Base-by-base conservation (phyloP, 805 yeast species). In the Yamadazyma tumulicola region DNA sequence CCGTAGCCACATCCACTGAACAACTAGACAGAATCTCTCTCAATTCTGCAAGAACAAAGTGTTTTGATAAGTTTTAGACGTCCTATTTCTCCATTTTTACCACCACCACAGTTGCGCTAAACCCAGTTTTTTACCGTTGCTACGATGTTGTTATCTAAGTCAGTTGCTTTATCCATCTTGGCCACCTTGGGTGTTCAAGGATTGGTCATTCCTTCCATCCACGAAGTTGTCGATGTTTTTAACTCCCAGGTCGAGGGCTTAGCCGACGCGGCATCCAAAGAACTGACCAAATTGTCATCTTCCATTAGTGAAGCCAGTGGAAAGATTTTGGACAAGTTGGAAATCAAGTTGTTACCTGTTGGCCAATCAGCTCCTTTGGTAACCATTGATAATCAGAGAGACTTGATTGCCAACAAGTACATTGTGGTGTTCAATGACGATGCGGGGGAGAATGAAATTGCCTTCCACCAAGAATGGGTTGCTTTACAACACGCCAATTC, bases 391-490 rank as follows among this genome's bases (percentile, higher is more conserved):
- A 32, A 36, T 31, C 74, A 73, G 32, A 57, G 67, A 34, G 71
- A 75, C 38, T 45, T 72, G 29, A 75, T 83, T 48, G 81, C 88
- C 23, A 73, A 83, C 66, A 80, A 81, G 51, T 93, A 87, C 69
- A 89, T 93, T 45, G 67, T 93, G 48, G 88, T 89, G 32, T 79
- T 91, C 67, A 88, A 87, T 68, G 75, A 77, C 35, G 75, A 67
- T 34, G 68, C 79, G 21, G 51, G 73, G 15, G 59, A 71, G 17
- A 75, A 75, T 23, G 75, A 74, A 40, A 65, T 75, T 20, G 64
- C 67, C 26, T 73, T 77, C 69, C 96, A 89, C 67, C 72, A 73
- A 53, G 74, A 75, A 52, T 73, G 83, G 79, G 75, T 85, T 42
- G 61, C 71, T 19, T 68, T 72, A 37, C 64, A 69, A 37, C 88